Base-by-base conservation (phyloP, 2,329 filamentous ascomycete genomes). In the Lasiodiplodia hormozganensis region DNA sequence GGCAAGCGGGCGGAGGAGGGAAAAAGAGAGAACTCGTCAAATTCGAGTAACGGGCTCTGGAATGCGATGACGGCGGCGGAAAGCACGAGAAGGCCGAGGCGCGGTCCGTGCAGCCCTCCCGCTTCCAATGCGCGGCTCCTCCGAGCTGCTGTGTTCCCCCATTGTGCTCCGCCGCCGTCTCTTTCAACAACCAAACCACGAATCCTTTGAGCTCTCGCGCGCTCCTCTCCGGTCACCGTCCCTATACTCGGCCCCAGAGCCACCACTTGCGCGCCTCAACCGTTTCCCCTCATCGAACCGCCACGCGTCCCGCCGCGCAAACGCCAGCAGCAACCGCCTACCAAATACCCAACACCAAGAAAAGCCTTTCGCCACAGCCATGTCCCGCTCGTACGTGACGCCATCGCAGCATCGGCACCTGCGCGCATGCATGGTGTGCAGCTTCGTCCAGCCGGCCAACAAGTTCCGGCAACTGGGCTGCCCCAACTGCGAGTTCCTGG, bases 341-440 rank as follows among this genome's bases (percentile, higher is more conserved):
- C 47, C 25, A n/a, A n/a, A 8, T 18, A n/a, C 31, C 49, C 6
- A 68, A 36, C 38, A 7, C 25, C 62, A 69, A 82, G 81, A 49
- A 51, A 62, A 51, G 21, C 36, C 2, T 28, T 53, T 34, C 31
- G 31, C 31, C 31, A 34, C 31, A 34, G 23, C n/a, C 11, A 67
- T 57, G 36, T 60, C 53, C 11, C 54, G 56, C 43, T 67, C 65
- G 7, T 68, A 62, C 79, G 90, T 94, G 70, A 83, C 91, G 18
- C 87, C 92, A 7, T 86, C 85, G 78, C 92, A 96, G 82, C 89
- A 91, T 83, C 92, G 94, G 82, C 90, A 92, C 79, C 88, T 97
- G 73, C 94, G 96, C 82, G 96, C 96, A 76, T 99, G 96, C 86
- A 97, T 99, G 94, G 93, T 98, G 74, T 99, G 96, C 88, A 95